Evolutionary conservation across 2,329 filamentous ascomycete genomes (phyloP), one percentile per base, ranked within the genome.

Genomic region (Monosporascus ibericus): DNA sequence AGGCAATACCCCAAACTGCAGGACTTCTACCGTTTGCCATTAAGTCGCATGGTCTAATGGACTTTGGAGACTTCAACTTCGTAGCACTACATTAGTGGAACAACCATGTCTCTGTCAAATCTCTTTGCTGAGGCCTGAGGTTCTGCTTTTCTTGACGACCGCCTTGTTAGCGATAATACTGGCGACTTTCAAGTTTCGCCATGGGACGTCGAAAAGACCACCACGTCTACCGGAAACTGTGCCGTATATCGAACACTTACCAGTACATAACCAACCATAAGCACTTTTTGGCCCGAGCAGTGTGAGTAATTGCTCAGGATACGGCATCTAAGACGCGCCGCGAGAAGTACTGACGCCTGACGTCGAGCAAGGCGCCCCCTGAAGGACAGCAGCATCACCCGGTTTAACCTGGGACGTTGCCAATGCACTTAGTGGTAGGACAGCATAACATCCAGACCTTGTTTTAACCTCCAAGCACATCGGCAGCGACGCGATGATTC

Each of bases 401-500:
- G 39, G 14, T 60, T 59, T 44, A 50, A 50, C 22, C n/a, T 60
- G 2, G 58, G 58, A 1, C 25, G 9, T 0, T 48, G 22, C 18
- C 15, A 8, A 46, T 52, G 1, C 62, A 62, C 37, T 34, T 60
- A 4, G 47, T 61, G 2, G 44, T 49, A 0, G 60, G 58, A 3
- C 18, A 52, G 1, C 30, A 48, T 4, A 60, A 62, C 30, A 44
- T 65, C 2, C 51, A 59, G 44, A 52, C 57, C 27, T 14, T 63
- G 6, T 57, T 56, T 24, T 30, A 48, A 20, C 24, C 53, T 1
- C 36, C 53, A 3, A 22, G 50, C 5, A 42, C 2, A 34, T 60
- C 3, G 49, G 47, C 3, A 48, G 30, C 2, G 47, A 60, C 11
- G 42, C 44, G 15, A 48, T 48, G 15, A 50, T 58, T 39, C 40